phyloP scores from a whole-genome alignment of 2,329 filamentous ascomycete species.

The Aspergillus spinulosporus region DNA sequence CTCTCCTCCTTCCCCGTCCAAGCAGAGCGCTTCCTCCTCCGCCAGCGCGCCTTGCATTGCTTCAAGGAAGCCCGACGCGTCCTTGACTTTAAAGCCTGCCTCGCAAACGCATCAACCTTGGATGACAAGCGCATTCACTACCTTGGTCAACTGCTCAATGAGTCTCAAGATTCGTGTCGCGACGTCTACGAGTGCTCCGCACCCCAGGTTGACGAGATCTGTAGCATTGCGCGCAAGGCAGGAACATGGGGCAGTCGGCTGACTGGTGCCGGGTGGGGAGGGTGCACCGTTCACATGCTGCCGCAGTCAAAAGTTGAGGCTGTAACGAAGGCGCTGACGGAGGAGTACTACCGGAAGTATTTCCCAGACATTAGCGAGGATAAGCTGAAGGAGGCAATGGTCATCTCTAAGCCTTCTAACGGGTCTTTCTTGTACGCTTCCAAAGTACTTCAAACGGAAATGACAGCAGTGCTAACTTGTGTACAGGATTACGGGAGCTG shows the following conservation, averaged over 20 bases:
- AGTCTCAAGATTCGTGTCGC: conserved; percentile 83
- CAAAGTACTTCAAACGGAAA: background rate
- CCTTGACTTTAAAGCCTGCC: conserved; percentile 74
- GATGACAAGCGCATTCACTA: conserved; percentile 67
- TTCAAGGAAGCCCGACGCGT: conserved; percentile 87
- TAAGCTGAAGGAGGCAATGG: conserved; percentile 74
- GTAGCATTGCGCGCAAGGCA: conserved; percentile 71
- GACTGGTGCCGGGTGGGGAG: conserved; percentile 95
- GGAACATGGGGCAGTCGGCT: conserved; percentile 83
- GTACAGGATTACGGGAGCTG: conserved; percentile 39
- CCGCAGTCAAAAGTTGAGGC: conserved; percentile 76
- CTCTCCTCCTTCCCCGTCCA: conserved; percentile 87
- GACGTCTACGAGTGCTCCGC: conserved; percentile 90
- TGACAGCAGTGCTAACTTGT: conserved; percentile 18
- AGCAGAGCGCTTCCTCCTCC: conserved; percentile 81
- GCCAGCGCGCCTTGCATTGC: conserved; percentile 85
- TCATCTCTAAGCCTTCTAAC: conserved; percentile 75
- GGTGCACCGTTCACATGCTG: conserved; percentile 91
- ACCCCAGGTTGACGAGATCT: conserved; percentile 84
- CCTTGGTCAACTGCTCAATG: conserved; percentile 82
- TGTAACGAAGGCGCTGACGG: conserved; percentile 74
- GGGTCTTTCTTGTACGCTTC: conserved; percentile 44
- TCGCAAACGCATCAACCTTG: conserved; percentile 57
- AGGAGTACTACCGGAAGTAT: conserved; percentile 77
- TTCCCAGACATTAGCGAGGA: conserved; percentile 68